Evolutionary conservation across 2,329 filamentous ascomycete genomes (phyloP), one percentile per base, ranked within the genome.

Genomic region (Mycocentrospora acerina): DNA sequence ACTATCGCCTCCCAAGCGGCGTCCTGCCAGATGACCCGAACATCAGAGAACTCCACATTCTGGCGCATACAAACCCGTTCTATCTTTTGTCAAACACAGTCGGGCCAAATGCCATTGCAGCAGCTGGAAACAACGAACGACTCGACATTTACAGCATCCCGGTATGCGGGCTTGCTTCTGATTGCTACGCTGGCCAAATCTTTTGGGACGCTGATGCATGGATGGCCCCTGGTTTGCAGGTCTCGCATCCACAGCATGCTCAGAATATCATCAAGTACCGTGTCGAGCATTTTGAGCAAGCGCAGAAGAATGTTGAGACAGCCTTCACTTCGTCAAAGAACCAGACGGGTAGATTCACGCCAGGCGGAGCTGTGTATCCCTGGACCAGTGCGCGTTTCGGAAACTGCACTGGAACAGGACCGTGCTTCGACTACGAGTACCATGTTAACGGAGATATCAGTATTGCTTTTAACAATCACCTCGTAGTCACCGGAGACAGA

Each of bases 371-470:
- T 0, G 75, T 82, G 1, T 88, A 78, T 53, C 77, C 83, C 2
- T 88, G 84, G 84, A 86, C 82, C 0, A 79, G 78, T 50, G 82
- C 79, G 7, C 68, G 82, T 5, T 83, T 74, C 53, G 84, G 83
- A 2, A 86, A 87, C 53, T 87, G 83, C 53, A 87, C 84, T 4
- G 71, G 62, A 2, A 73, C 70, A n/a, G 73, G 72, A 6, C 71
- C 73, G 13, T 87, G 83, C 60, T 84, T 82, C 51, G 83, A 87
- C 60, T 86, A 87, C 48, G 75, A 87, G 57, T 88, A 87, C 52
- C 83, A 87, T 59, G 53, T 87, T 25, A 86, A 86, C 51, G 81
- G 82, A 7, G 83, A 86, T 49, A 85, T 87, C 49, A 81, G 79
- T 0, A 68, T 85, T 19, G 73, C 79, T 1, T 69, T 84, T 42